phyloP scores from a whole-genome alignment of 2,329 filamentous ascomycete species.

The Penicillium occitanis region DNA sequence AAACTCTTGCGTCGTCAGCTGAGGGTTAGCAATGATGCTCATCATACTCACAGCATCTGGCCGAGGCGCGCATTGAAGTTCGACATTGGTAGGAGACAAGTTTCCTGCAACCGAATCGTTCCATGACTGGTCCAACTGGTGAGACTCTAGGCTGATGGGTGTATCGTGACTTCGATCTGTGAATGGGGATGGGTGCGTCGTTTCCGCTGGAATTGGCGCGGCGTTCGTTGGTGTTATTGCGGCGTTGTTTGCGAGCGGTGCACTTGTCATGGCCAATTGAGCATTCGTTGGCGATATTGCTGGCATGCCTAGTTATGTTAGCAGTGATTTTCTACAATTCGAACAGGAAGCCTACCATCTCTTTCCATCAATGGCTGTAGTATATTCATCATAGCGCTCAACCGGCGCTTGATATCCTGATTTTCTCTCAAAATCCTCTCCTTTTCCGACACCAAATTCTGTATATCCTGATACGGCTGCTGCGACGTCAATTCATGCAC shows the following conservation, averaged over 20 bases:
- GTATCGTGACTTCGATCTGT: constrained; percentile 30
- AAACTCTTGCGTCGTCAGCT: constrained; percentile 56
- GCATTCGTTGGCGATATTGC: not conserved
- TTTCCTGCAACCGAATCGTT: constrained; percentile 33
- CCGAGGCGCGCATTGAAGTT: constrained; percentile 12
- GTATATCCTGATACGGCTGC: constrained; percentile 80
- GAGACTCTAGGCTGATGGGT: constrained; percentile 24
- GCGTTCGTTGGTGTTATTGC: constrained; percentile 1
- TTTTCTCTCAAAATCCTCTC: constrained; percentile 77
- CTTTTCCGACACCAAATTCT: constrained; percentile 71
- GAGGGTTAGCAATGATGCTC: constrained; percentile 3
- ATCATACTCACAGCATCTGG: constrained; percentile 13
- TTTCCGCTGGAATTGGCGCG: constrained; percentile 12
- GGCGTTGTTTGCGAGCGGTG: constrained; percentile 19
- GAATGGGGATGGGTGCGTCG: constrained; percentile 28
- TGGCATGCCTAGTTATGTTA: constrained; percentile 1
- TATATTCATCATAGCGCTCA: constrained; percentile 64
- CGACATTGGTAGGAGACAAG: constrained; percentile 30
- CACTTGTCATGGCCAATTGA: constrained; percentile 16
- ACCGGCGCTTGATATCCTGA: constrained; percentile 68
- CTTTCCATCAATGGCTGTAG: constrained; percentile 45
- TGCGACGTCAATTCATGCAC: constrained; percentile 76
- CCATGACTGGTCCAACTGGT: constrained; percentile 30
- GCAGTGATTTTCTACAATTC: not conserved
- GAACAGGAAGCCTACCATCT: constrained; percentile 3